These are phyloP conservation scores for Boletales sp. DNA, from an alignment of 768 basidiomycete species.

Conservation along the genomic window DNA sequence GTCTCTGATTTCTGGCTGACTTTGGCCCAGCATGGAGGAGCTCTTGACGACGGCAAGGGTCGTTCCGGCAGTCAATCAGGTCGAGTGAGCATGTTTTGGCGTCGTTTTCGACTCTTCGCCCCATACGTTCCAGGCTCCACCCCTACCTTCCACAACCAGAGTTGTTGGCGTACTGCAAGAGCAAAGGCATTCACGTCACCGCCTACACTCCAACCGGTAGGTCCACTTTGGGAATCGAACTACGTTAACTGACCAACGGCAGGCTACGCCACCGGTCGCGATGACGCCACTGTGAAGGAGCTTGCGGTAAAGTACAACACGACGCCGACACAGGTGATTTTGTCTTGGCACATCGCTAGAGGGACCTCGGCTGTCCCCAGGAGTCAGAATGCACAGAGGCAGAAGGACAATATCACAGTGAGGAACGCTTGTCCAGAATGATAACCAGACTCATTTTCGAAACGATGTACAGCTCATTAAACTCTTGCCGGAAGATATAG, in stretches of 20 bases:
- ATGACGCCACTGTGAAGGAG: constrained; percentile 24
- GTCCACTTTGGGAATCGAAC: background rate
- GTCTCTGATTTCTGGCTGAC: background rate
- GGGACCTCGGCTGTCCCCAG: constrained; percentile 41
- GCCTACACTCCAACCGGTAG: constrained; percentile 59
- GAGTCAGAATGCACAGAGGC: constrained; percentile 42
- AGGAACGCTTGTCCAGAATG: constrained; percentile 1
- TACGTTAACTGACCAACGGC: constrained; percentile 2
- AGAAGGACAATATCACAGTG: constrained; percentile 50
- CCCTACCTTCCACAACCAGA: constrained; percentile 65
- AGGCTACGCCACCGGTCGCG: constrained; percentile 25
- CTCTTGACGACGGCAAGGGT: constrained; percentile 47
- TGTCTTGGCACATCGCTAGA: constrained; percentile 25
- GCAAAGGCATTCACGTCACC: constrained; percentile 63
- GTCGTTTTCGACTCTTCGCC: background rate
- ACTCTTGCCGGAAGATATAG: constrained; percentile 32
- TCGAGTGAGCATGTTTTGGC: constrained; percentile 33
- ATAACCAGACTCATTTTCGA: background rate
- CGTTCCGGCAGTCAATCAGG: constrained; percentile 66
- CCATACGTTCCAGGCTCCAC: constrained; percentile 39
- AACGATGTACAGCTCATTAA: constrained; percentile 25
- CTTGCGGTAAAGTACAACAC: constrained; percentile 31
- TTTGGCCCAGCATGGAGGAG: constrained; percentile 13
- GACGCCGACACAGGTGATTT: constrained; percentile 27
- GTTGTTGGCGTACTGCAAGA: constrained; percentile 45